These are phyloP conservation scores for Rutstroemia sp. DNA, from an alignment of 2,329 filamentous ascomycete genomes.

Conservation along the genomic window DNA sequence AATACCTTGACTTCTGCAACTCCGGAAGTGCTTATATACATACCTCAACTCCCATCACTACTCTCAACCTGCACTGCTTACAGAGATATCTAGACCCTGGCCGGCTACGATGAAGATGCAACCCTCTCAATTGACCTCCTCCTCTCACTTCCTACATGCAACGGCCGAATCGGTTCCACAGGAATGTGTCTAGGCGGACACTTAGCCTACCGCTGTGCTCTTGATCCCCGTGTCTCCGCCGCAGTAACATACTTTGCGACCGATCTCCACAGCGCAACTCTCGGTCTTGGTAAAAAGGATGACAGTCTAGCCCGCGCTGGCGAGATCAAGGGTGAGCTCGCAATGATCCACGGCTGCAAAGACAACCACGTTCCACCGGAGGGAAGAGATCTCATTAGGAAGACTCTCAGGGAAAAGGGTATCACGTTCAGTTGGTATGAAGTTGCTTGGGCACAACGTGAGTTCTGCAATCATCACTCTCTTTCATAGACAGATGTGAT, in stretches of 20 bases:
- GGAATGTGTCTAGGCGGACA: conserved; percentile 95
- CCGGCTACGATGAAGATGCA: conserved; percentile 80
- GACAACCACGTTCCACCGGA: conserved; percentile 83
- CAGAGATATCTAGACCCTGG: conserved; percentile 52
- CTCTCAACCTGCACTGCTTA: neutral
- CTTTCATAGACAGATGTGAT: neutral
- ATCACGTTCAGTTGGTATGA: conserved; percentile 78
- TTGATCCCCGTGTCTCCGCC: conserved; percentile 70
- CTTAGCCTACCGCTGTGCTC: conserved; percentile 62
- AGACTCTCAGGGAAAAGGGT: conserved; percentile 70
- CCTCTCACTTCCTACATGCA: conserved; percentile 68
- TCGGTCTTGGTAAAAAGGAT: conserved; percentile 62
- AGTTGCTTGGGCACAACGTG: conserved; percentile 82
- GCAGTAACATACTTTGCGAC: conserved; percentile 88
- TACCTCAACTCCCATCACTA: neutral
- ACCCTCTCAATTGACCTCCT: conserved; percentile 61
- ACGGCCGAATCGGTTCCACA: conserved; percentile 68
- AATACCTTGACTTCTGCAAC: neutral
- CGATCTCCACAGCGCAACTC: conserved; percentile 73
- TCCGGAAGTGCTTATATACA: neutral
- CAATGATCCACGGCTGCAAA: conserved; percentile 87
- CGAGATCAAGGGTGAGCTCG: conserved; percentile 69
- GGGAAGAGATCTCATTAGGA: conserved; percentile 76
- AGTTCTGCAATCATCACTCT: conserved; percentile 25
- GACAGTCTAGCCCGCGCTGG: conserved; percentile 49